These are phyloP conservation scores for Nyctanthes arbortristis DNA, from an alignment of 257 asterid genomes.

Conservation along the genomic window DNA sequence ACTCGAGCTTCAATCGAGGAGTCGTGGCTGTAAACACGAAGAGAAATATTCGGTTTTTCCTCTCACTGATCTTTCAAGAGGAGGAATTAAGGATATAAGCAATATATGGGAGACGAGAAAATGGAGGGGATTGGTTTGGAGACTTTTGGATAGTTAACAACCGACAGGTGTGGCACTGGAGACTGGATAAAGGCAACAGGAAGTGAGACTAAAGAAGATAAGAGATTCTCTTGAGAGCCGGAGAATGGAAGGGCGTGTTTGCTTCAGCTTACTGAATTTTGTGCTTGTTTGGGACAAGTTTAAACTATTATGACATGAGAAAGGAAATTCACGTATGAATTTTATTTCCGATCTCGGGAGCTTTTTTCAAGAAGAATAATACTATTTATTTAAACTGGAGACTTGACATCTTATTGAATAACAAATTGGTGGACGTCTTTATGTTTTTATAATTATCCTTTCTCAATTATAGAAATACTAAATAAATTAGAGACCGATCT, in stretches of 20 bases:
- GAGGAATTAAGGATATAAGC: not conserved
- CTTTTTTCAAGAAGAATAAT: no score
- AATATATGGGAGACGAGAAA: not conserved
- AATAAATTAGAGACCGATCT: no score
- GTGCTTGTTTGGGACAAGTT: no score
- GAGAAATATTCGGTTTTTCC: no score
- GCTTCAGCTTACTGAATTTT: no score
- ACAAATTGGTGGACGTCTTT: no score
- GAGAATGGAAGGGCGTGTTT: not conserved
- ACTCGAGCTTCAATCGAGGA: constrained; percentile 31
- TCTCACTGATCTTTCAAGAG: constrained; percentile 1
- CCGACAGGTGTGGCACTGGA: constrained; percentile 27
- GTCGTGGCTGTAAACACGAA: constrained; percentile 14
- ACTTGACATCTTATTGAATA: no score
- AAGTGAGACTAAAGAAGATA: constrained; percentile 33
- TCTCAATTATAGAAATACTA: no score
- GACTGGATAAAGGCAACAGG: constrained; percentile 34
- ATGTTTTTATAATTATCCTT: no score
- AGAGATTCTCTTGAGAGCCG: constrained; percentile 38
- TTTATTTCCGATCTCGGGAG: no score
- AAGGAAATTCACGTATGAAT: no score
- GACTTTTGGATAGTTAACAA: constrained; percentile 4
- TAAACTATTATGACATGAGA: not conserved
- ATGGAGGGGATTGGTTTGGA: not conserved
- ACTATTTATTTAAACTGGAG: no score